A percentile compares a stretch with the other conserved stretches of the same genome.
These are phyloP conservation scores for Ganoderma meredithae DNA, from an alignment of 1,284 basidiomycete species.

Conservation along the genomic window DNA sequence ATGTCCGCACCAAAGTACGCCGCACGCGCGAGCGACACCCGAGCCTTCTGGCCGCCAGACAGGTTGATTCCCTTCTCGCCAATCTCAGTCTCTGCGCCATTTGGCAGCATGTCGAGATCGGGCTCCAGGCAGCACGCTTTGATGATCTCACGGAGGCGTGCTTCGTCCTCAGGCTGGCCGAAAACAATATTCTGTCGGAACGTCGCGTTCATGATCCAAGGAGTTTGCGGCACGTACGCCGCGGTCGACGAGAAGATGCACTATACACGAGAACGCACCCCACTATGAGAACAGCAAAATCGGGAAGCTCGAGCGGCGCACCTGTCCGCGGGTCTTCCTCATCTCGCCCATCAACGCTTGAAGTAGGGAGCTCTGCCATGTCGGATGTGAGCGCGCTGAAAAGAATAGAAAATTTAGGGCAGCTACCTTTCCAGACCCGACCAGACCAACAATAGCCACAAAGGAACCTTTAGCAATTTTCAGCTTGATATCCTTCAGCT, in stretches of 20 bases:
- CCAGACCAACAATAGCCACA: slow-evolving; percentile 75
- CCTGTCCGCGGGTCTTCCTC: slow-evolving; percentile 65
- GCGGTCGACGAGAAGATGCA: slow-evolving; percentile 72
- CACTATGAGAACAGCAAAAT: background rate
- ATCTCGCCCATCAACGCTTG: slow-evolving; percentile 85
- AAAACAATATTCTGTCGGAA: slow-evolving; percentile 74
- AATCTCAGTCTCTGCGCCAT: slow-evolving; percentile 80
- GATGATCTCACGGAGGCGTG: slow-evolving; percentile 62
- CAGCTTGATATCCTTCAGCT: slow-evolving; percentile 62
- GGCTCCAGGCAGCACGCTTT: slow-evolving; percentile 68
- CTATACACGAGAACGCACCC: slow-evolving; percentile 39
- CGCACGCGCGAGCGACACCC: slow-evolving; percentile 84
- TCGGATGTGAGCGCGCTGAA: background rate
- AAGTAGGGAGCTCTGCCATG: slow-evolving; percentile 62
- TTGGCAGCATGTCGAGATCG: slow-evolving; percentile 70
- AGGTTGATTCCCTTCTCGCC: slow-evolving; percentile 85
- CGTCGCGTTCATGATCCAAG: slow-evolving; percentile 84
- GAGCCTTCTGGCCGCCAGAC: slow-evolving; percentile 66
- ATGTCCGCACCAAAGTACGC: slow-evolving; percentile 81
- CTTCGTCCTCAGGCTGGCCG: slow-evolving; percentile 64
- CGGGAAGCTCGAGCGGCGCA: slow-evolving; percentile 35
- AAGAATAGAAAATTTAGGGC: background rate
- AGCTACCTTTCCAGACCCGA: slow-evolving; percentile 75
- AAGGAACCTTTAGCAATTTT: slow-evolving; percentile 67
- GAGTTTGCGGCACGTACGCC: slow-evolving; percentile 79